Evolutionary conservation across 805 yeast genomes (phyloP).

Genomic region (Vanderwaltozyma yarrowii): DNA sequence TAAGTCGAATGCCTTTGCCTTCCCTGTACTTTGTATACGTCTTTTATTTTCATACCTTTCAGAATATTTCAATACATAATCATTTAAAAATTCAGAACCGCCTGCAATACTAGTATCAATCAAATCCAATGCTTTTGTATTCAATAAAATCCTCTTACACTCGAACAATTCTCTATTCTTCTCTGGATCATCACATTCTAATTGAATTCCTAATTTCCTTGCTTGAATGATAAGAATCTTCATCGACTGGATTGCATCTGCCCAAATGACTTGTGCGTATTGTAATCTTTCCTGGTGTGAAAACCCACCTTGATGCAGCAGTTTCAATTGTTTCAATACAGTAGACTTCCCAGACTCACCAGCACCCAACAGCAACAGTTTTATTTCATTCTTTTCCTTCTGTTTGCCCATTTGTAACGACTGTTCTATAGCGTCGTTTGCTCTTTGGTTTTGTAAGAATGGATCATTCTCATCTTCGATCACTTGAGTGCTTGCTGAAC

Average conservation of each 20-base stretch:
- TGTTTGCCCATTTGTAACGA: constrained; percentile 43
- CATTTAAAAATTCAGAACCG: constrained; percentile 50
- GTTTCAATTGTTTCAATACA: constrained; percentile 76
- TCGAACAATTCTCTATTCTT: constrained; percentile 34
- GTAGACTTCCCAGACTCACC: constrained; percentile 96
- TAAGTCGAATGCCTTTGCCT: constrained; percentile 27
- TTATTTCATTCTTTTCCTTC: constrained; percentile 49
- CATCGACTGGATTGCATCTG: constrained; percentile 81
- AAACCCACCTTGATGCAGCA: constrained; percentile 81
- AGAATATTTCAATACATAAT: constrained; percentile 53
- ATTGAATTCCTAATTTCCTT: constrained; percentile 46
- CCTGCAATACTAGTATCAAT: constrained; percentile 62
- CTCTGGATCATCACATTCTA: constrained; percentile 52
- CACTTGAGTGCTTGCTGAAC: constrained; percentile 42
- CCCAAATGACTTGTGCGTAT: constrained; percentile 86
- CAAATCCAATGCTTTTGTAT: constrained; percentile 48
- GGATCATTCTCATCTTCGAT: constrained; percentile 39
- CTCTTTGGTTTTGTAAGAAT: constrained; percentile 40
- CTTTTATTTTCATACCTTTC: constrained; percentile 44
- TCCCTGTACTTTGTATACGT: constrained; percentile 45
- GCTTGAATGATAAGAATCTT: constrained; percentile 69
- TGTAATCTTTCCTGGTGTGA: constrained; percentile 66
- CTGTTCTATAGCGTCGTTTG: constrained; percentile 58
- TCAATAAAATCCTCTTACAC: constrained; percentile 41
- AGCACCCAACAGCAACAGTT: constrained; percentile 75